Evolutionary conservation across 768 basidiomycete species (phyloP), one percentile per base, ranked within the genome.

Genomic region (Gelatoporia subvermispora): DNA sequence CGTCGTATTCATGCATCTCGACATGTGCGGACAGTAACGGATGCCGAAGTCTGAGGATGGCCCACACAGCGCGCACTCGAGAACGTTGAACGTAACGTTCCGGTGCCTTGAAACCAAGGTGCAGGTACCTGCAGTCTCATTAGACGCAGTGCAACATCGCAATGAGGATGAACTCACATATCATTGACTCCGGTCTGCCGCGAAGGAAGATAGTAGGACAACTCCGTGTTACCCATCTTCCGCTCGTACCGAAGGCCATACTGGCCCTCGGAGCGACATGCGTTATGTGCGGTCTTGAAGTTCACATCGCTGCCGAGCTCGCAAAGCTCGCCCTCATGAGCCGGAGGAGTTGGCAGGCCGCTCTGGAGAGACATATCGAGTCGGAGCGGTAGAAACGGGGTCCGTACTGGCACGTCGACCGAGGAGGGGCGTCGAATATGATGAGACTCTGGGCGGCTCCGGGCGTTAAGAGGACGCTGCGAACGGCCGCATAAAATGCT

Each of bases 141-240:
- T 45, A 16, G 21, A 31, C 28, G 28, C 24, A 18, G 44, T 13
- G n/a, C 31, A 22, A 34, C 10, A 41, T 2, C 42, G 15, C 18
- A 39, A 54, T 22, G 31, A 50, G 22, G 36, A 41, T 7, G 16
- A 31, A 61, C 79, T 51, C 58, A 89, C 90, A 93, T 92, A 62
- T 93, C 90, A 57, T 93, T 93, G 28, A 92, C 89, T 4, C 87
- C 87, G 45, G 72, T 78, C 39, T 81, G 82, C n/a, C 90, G 74
- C 3, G 82, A 81, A 2, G 87, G 89, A 9, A 92, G 72, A 62
- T 78, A 92, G 65, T 91, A 93, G 1, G 86, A 88, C 8, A 76
- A 64, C 65, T 93, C 89, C 20, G 81, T 88, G 49, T 88, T 81
- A 4, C 88, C 87, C 42, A 93, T 68, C 48, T 61, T 71, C 21